Conservation (phyloP, 345 rosid genomes). For the Eucalyptus curtisii region DNA sequence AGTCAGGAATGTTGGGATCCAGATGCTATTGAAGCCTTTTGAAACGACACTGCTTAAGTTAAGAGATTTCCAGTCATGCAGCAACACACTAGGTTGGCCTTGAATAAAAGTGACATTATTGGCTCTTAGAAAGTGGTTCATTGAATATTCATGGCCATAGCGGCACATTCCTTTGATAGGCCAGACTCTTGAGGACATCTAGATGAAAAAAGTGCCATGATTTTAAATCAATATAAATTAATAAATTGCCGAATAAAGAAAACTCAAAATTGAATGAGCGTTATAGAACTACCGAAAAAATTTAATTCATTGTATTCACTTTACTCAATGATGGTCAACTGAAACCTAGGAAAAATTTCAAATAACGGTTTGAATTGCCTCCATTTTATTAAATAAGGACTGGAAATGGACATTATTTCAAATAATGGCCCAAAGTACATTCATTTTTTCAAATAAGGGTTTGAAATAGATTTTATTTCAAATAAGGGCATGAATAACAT, state of each 20-base stretch:
- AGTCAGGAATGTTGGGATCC: background rate
- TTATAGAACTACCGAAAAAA: background rate
- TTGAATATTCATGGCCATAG: background rate
- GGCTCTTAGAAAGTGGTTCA: background rate
- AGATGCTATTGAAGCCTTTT: background rate
- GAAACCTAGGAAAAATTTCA: background rate
- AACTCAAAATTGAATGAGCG: background rate
- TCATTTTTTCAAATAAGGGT: fast-evolving
- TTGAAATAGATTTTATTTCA: no score
- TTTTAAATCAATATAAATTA: background rate
- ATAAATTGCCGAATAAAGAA: background rate
- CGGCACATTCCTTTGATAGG: background rate
- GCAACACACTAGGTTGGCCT: background rate
- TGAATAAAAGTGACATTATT: background rate
- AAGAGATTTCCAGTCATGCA: background rate
- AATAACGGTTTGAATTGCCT: no score
- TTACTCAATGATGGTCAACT: background rate
- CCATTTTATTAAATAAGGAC: fast-evolving
- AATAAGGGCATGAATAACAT: fast-evolving
- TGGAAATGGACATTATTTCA: fast-evolving
- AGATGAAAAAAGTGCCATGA: background rate
- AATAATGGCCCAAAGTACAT: fast-evolving
- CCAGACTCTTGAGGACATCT: background rate
- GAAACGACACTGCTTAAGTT: background rate
- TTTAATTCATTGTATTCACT: background rate